Evolutionary conservation across 2,329 filamentous ascomycete species (phyloP), one percentile per base, ranked within the genome.

Genomic region (Fusarium odoratissimum): DNA sequence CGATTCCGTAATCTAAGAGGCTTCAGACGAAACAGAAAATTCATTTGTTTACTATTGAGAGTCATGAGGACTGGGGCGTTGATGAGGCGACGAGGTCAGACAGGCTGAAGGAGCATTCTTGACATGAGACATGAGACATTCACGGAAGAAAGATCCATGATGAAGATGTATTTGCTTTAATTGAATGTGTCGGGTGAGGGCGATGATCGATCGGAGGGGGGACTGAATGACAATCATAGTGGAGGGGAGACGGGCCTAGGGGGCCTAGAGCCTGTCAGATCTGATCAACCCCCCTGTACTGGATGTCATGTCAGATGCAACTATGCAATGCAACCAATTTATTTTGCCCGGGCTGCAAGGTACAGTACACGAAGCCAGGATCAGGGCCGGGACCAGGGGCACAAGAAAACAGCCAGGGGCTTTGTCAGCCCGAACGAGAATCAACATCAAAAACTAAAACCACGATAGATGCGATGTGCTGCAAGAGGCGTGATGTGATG

Each of bases 91-190:
- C 35, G 40, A 49, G 30, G 17, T 62, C 8, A 33, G 35, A 54
- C 63, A 61, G 48, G 23, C 30, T 68, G 42, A 56, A 38, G 41
- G 57, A 61, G 41, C 70, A 72, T 72, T 72, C 69, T 72, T 72
- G n/a, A 61, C n/a, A 40, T 66, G 60, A 73, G 69, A 73, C 14
- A 44, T 70, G 56, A 73, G 69, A 73, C 69, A 70, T 56, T 30
- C 9, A 33, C 45, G 30, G 55, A 44, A 28, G 41, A 42, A 46
- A 51, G 33, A 58, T 46, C 42, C 33, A 54, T 21, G 40, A 64
- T 64, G 30, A 35, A 30, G 33, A 58, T 51, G 59, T 14, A 60
- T 45, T 60, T 58, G 45, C 58, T 40, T 52, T 60, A 45, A 60
- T 69, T 64, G 69, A 64, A 55, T 64, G 28, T n/a, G 35, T 40